Evolutionary conservation across 805 yeast species (phyloP), one percentile per base, ranked within the genome.

Genomic region (Cyberlindnera misumaiensis): DNA sequence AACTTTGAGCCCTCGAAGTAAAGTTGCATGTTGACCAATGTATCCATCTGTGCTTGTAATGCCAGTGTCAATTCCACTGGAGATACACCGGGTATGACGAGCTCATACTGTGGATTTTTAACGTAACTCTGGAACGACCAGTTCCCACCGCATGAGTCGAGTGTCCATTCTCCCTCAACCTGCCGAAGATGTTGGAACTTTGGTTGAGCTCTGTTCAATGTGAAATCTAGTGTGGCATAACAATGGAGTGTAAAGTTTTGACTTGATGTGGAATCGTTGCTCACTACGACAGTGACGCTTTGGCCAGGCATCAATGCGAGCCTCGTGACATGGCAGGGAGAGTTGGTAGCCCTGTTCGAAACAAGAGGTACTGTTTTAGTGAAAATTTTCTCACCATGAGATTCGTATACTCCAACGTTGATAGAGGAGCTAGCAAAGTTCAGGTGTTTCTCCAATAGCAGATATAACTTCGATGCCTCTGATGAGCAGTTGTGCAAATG

Each of bases 81-180:
- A 6, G 17, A 13, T 3, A 45, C 41, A 0, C 58, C 52, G 11
- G 53, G 52, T 1, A 70, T 28, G 8, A 45, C 51, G 35, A 70
- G 29, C 24, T 53, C 59, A 42, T 62, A 77, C 45, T 77, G 84
- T 0, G 86, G 86, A 44, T 80, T 80, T 9, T 61, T 49, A 15
- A 71, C 50, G 46, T 66, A 80, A 1, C 70, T 55, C 6, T 69
- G 60, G 17, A 60, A 41, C 0, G 69, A 42, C 75, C 77, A 73
- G 47, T 66, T 72, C 0, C 87, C 86, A 3, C 84, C 85, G 32
- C 68, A 55, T 12, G 54, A 56, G 3, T 52, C 55, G 1, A 56
- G 47, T 10, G 56, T 55, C 85, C 85, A 80, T 18, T 51, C 50
- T 14, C 67, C 80, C 1, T 52, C 41, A 2, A 60, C 22, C 3